Evolutionary conservation across 208 protist genomes (phyloP), one percentile per base, ranked within the genome.

Genomic region (Acanthamoeba healyi): DNA sequence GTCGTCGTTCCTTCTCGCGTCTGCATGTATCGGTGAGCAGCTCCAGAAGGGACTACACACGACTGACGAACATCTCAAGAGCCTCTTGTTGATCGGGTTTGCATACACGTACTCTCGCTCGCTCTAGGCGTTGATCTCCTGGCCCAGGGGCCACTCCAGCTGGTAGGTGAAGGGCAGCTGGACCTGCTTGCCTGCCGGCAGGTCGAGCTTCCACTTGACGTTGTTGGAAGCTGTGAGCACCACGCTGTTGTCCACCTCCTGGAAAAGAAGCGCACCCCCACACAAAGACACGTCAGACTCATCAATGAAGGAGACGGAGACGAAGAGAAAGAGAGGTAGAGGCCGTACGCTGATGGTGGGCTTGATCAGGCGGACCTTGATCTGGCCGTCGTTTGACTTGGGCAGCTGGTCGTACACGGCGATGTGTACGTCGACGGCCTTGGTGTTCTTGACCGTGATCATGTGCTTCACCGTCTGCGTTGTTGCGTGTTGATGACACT

Each of bases 171-270:
- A 79, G 36, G 70, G 70, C 29, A 79, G 29, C 38, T 79, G 70
- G 10, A 79, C 38, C 24, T 79, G 70, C 70, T 79, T 79, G 14
- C 70, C 70, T 5, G 70, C 34, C 24, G 5, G 5, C 4, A 79
- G n/a, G 32, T 79, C 70, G 24, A 79, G 70, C 70, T 79, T 79
- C 70, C 70, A 79, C 32, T 79, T 79, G 34, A 79, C 29, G 70
- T 79, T 79, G 70, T 79, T 79, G 70, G 24, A 12, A 10, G 29
- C 5, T 4, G 70, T 79, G 24, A 79, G 29, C 4, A 24, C 36
- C 70, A 79, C 34, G 26, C 17, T 46, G 12, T 5, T 12, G 36
- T 79, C 70, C 6, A 9, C 70, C 70, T 36, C 15, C 70, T 46
- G 70, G 5, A 42, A 7, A 15, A 19, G 49, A n/a, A n/a, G n/a